Evolutionary conservation across 2,329 filamentous ascomycete species (phyloP).

Genomic region (Ophiocordyceps sinensis): DNA sequence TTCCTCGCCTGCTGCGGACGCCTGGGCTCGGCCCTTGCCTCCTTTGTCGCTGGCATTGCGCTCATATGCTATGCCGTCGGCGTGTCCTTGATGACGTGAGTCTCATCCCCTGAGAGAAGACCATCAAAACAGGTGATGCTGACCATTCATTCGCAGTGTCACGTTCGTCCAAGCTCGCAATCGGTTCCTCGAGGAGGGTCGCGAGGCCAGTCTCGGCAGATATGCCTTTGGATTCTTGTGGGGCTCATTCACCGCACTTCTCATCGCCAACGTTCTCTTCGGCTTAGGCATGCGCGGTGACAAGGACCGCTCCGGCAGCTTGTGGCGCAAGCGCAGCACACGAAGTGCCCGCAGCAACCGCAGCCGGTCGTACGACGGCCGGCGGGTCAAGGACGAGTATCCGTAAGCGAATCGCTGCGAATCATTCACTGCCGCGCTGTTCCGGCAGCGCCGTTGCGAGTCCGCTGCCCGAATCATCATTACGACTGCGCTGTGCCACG

Average conservation of each 20-base stretch:
- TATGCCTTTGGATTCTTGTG: slow-evolving; percentile 69
- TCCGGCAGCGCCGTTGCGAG: neutral
- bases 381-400: slow-evolving; percentile 58
- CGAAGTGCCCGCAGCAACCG: slow-evolving; percentile 19
- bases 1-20: slow-evolving; percentile 58
- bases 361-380: slow-evolving; percentile 28
- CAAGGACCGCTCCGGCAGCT: slow-evolving; percentile 19
- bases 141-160: slow-evolving; percentile 18
- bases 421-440: neutral
- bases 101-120: slow-evolving; percentile 1
- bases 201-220: slow-evolving; percentile 44
- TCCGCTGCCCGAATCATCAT: neutral
- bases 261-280: slow-evolving; percentile 55
- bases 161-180: slow-evolving; percentile 57
- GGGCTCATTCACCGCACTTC: slow-evolving; percentile 51
- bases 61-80: slow-evolving; percentile 56
- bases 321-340: slow-evolving; percentile 8
- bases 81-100: slow-evolving; percentile 64
- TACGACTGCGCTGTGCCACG: neutral
- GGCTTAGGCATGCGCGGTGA: slow-evolving; percentile 43
- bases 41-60: slow-evolving; percentile 40
- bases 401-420: slow-evolving; percentile 21
- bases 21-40: slow-evolving; percentile 53
- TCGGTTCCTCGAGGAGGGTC: slow-evolving; percentile 41
- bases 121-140: neutral